Conservation (phyloP, 805 yeast species). For the Lachancea thermotolerans region DNA sequence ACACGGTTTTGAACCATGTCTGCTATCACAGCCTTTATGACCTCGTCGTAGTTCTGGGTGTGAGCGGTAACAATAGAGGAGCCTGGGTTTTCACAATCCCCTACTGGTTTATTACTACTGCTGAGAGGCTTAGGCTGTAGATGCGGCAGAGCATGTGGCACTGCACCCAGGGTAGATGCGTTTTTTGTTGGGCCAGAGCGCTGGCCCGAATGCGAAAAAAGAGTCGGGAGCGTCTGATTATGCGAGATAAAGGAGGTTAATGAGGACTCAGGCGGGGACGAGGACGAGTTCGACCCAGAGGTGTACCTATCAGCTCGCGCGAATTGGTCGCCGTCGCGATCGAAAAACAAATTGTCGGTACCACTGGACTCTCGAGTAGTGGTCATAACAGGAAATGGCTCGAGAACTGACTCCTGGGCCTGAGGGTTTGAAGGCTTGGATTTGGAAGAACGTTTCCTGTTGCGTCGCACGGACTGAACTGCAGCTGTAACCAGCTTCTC, state of each 20-base stretch:
- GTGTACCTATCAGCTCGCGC: not conserved
- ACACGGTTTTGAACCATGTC: constrained; percentile 22
- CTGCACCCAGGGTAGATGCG: not conserved
- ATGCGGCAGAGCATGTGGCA: constrained; percentile 1
- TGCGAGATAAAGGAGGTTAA: not conserved
- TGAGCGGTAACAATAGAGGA: constrained; percentile 8
- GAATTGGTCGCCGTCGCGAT: constrained; percentile 1
- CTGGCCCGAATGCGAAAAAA: not conserved
- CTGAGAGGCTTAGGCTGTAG: constrained; percentile 9
- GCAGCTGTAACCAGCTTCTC: constrained; percentile 90
- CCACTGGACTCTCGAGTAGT: not conserved
- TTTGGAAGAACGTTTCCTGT: constrained; percentile 61
- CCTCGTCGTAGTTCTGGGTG: constrained; percentile 22
- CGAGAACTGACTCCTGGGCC: no score
- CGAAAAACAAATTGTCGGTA: constrained; percentile 4
- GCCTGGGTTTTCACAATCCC: not conserved
- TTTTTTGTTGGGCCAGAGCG: not conserved
- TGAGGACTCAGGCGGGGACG: not conserved
- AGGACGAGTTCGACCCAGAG: not conserved
- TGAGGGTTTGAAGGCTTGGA: constrained; percentile 4
- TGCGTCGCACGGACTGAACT: constrained; percentile 85
- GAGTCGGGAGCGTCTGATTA: not conserved
- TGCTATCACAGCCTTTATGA: constrained; percentile 20
- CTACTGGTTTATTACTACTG: no score
- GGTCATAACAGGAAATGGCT: no score